Evolutionary conservation across 2,329 filamentous ascomycete species (phyloP), one percentile per base, ranked within the genome.

Genomic region (Curvularia eragrostidis): DNA sequence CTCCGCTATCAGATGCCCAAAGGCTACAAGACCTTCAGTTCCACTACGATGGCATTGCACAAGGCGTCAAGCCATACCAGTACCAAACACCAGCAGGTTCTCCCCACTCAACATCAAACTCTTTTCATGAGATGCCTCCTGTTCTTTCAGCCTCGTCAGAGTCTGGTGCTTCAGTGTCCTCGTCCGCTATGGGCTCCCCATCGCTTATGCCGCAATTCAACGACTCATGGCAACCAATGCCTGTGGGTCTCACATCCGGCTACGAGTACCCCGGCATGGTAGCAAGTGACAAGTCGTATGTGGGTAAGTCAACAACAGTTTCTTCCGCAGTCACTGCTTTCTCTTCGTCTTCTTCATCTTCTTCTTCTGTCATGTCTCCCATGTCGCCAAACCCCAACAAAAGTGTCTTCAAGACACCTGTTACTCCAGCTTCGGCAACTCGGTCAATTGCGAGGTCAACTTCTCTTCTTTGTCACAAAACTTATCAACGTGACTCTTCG

Each of bases 131-230:
- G 56, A 77, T 79, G 47, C 79, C 80, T 32, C 79, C 80, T 30
- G 71, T 79, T 10, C 76, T 81, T 15, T 81, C 80, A 13, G 74
- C 80, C 15, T 81, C 80, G 3, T 84, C 81, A 8, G 81, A 83
- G 65, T 84, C 82, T 28, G 81, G 80, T 54, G 80, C 81, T 44
- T 84, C 82, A 18, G 77, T 78, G 9, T 79, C 82, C 10, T 84
- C 82, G 3, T 84, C 82, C 10, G 74, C 79, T 15, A 79, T 81
- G 63, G 81, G 79, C 42, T 84, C 82, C 5, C 82, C 82, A 26
- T 79, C 85, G 82, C 28, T 89, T 83, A 50, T 86, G 82, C 70
- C 82, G 84, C 61, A 91, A 83, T 59, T 87, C 83, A 58, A 82
- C 82, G 57, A 87, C 77, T 54, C 85, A 80, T 51, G 90, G 89